phyloP scores from a whole-genome alignment of 768 basidiomycete species.

The Boletus eberwhitei region DNA sequence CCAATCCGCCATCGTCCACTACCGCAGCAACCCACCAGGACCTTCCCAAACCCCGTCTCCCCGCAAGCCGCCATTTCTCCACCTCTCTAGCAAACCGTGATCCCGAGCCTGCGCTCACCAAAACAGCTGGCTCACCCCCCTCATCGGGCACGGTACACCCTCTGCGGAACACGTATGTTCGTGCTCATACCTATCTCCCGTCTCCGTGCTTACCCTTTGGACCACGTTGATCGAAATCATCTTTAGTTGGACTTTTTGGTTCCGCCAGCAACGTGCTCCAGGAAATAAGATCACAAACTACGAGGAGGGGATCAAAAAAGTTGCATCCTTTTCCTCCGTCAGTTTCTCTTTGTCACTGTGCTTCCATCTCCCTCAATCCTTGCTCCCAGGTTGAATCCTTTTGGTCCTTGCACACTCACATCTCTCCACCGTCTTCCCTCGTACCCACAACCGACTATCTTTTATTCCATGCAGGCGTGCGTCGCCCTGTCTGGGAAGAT shows the following conservation, averaged over 20 bases:
- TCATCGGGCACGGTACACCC: constrained; percentile 55
- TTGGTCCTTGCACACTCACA: constrained; percentile 92
- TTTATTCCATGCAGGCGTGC: constrained; percentile 81
- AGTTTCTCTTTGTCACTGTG: constrained; percentile 23
- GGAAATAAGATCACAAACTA: constrained; percentile 89
- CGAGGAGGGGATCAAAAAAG: constrained; percentile 92
- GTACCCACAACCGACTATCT: constrained; percentile 92
- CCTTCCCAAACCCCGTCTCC: constrained; percentile 42
- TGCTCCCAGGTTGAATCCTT: constrained; percentile 83
- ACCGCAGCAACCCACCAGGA: constrained; percentile 12
- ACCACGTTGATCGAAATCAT: constrained; percentile 18
- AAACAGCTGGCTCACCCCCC: constrained; percentile 29
- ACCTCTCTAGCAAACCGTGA: constrained; percentile 47
- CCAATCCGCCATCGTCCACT: constrained; percentile 3
- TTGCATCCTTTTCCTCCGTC: constrained; percentile 86
- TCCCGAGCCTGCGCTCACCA: constrained; percentile 37
- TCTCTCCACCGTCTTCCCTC: constrained; percentile 79
- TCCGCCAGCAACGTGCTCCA: constrained; percentile 84
- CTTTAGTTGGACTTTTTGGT: constrained; percentile 86
- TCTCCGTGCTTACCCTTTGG: constrained; percentile 11
- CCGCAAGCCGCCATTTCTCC: constrained; percentile 75
- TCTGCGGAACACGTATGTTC: constrained; percentile 84
- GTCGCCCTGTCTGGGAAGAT: constrained; percentile 95
- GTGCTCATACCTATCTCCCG: constrained; percentile 18
- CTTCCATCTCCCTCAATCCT: constrained; percentile 6